Percentiles rank a stretch among this genome's conserved stretches.
Evolutionary conservation across 345 rosid species (phyloP).

Genomic region (Lepidium didymum): DNA sequence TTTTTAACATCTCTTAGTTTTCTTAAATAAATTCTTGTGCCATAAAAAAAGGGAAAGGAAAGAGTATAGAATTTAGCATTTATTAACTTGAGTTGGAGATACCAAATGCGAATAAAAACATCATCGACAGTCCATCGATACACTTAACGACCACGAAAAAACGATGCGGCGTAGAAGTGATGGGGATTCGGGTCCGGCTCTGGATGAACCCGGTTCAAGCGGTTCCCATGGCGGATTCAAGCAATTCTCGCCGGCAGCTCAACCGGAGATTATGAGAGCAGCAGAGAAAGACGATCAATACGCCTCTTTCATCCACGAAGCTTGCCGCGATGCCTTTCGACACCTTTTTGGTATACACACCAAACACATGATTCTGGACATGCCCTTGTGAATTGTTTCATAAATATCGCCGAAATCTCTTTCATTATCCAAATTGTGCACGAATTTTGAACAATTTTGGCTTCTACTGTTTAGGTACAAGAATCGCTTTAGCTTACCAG

Average conservation of each 20-base stretch:
- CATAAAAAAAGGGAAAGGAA: too few relatives aligned
- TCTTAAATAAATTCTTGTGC: too few relatives aligned
- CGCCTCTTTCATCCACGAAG: slow-evolving; percentile 82
- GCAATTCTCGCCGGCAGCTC: slow-evolving; percentile 65
- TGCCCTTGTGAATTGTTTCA: not conserved
- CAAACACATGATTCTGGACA: too few relatives aligned
- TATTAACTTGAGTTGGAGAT: not conserved
- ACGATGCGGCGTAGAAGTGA: slow-evolving; percentile 24
- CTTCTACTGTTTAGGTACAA: slow-evolving; percentile 43
- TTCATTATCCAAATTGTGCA: not conserved
- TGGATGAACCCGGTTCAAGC: slow-evolving; percentile 29
- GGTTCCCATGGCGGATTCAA: slow-evolving; percentile 32
- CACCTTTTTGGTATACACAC: slow-evolving; percentile 52
- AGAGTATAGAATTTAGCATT: too few relatives aligned
- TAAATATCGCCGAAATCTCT: not conserved
- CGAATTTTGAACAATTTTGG: not conserved
- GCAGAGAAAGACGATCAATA: slow-evolving; percentile 97
- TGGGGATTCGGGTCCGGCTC: slow-evolving; percentile 16
- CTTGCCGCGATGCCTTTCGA: slow-evolving; percentile 92
- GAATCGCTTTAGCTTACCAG: slow-evolving; percentile 85
- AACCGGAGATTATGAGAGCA: slow-evolving; percentile 94
- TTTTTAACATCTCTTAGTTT: too few relatives aligned
- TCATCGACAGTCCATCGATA: not conserved
- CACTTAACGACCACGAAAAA: not conserved
- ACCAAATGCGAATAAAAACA: not conserved